Conservation (phyloP, 176 grass and related monocot species). For the Oryza rufipogon region DNA sequence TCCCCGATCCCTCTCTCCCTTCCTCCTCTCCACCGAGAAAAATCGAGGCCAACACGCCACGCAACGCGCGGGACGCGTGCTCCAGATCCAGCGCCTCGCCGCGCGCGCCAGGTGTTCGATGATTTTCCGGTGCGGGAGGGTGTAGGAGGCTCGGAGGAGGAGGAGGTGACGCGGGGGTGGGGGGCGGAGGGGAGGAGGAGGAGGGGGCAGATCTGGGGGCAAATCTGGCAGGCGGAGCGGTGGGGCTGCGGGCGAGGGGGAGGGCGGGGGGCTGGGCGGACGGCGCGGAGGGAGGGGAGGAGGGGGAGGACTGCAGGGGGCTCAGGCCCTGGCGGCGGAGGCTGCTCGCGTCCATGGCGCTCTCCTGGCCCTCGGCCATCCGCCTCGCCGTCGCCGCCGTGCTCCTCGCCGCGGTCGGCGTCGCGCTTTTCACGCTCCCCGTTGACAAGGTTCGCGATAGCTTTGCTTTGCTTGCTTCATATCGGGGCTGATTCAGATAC, state of each 20-base stretch:
- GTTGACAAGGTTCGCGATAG: conserved; percentile 71
- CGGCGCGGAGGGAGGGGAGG: conserved; percentile 53
- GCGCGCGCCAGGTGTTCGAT: conserved; percentile 11
- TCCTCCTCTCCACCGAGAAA: too few species aligned
- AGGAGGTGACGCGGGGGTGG: background rate
- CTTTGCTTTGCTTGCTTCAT: background rate
- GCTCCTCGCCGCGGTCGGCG: conserved; percentile 59
- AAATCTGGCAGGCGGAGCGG: conserved; percentile 75
- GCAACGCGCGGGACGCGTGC: conserved; percentile 11
- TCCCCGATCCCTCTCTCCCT: too few species aligned
- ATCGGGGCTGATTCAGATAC: background rate
- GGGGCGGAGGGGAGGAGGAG: background rate
- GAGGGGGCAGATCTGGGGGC: conserved; percentile 33
- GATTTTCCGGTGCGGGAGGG: conserved; percentile 10
- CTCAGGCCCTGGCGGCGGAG: conserved; percentile 71
- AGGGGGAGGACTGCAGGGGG: conserved; percentile 54
- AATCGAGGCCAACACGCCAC: background rate
- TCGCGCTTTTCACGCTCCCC: conserved; percentile 84
- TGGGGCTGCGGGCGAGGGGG: conserved; percentile 70
- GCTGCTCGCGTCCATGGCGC: conserved; percentile 66
- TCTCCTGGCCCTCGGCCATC: conserved; percentile 75
- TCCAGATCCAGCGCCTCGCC: conserved; percentile 35
- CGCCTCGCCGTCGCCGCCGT: conserved; percentile 66
- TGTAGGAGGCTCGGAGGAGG: conserved; percentile 4
- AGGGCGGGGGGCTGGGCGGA: conserved; percentile 66